Evolutionary conservation across 2,329 filamentous ascomycete genomes (phyloP), one percentile per base, ranked within the genome.

Genomic region (Diaporthe amygdali): DNA sequence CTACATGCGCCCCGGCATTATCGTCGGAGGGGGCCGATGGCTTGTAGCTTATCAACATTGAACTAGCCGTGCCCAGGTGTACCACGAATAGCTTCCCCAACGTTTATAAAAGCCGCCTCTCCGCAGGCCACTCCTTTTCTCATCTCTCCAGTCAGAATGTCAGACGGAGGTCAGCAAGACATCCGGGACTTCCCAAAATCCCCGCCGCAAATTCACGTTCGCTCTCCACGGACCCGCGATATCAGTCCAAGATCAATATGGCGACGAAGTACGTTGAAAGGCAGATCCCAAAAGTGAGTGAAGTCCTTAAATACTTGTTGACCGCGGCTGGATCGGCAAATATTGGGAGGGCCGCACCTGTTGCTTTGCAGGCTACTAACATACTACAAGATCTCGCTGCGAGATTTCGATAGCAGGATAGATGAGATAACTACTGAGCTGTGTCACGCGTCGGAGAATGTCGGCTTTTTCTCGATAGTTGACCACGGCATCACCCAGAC

Each of bases 401-500:
- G 79, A 55, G 80, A 89, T 76, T 90, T 89, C 74, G 81, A 85
- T 37, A 74, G 76, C n/a, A 84, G 88, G 54, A 83, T 88, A 74
- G 83, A 87, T 66, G 82, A 86, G 52, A 90, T 91, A 74, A 89
- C 87, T 0, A 68, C 76, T 1, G 78, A 90, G 72, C 81, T 90
- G 9, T 80, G 87, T 72, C 71, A 84, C 41, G 88, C 89, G 5
- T 86, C 89, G 0, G 87, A 90, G 74, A 88, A 87, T 8, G 85
- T 86, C 47, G 88, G 89, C 10, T 90, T 91, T 82, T 91, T 91
- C 78, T 85, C 83, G 30, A 74, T 90, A 3, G 79, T 85, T 25
- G 83, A 90, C 74, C 88, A 90, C 71, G 76, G 82, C 78, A 71
- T 81, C 71, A 51, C 79, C 6, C 66, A 79, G 37, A 73, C 79